A percentile compares a stretch with the other conserved stretches of the same genome.
Evolutionary conservation across 2,329 filamentous ascomycete genomes (phyloP).

Genomic region (Chaetomiaceae sp.): DNA sequence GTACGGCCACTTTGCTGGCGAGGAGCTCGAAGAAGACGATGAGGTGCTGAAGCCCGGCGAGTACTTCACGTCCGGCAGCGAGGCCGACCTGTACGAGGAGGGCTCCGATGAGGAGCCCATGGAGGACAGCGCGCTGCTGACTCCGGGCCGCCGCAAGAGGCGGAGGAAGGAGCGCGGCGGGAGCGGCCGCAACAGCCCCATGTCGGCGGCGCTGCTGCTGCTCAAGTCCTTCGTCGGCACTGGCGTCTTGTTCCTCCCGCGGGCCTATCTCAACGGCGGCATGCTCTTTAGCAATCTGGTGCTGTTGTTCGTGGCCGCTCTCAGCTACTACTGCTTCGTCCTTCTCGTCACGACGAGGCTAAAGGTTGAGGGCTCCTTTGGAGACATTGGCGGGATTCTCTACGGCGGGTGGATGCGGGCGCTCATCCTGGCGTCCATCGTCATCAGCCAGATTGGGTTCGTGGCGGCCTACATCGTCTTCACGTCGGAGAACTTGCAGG

Average conservation of each 20-base stretch:
- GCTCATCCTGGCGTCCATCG: constrained; percentile 84
- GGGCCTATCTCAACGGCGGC: constrained; percentile 90
- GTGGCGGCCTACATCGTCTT: constrained; percentile 96
- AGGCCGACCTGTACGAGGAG: constrained; percentile 55
- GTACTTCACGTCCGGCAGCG: constrained; percentile 78
- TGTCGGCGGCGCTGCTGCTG: constrained; percentile 74
- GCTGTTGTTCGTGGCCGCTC: constrained; percentile 71
- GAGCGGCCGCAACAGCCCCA: constrained; percentile 69
- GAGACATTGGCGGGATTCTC: constrained; percentile 87
- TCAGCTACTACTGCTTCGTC: constrained; percentile 98
- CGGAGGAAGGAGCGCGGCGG: constrained; percentile 69
- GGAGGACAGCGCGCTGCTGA: constrained; percentile 79
- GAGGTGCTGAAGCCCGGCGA: constrained; percentile 81
- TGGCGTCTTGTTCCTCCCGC: constrained; percentile 85
- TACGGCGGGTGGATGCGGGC: constrained; percentile 88
- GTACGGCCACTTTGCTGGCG: constrained; percentile 95
- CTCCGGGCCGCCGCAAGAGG: constrained; percentile 65
- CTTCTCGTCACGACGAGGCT: constrained; percentile 82
- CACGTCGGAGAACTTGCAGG: constrained; percentile 89
- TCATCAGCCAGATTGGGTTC: constrained; percentile 92
- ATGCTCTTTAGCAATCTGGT: constrained; percentile 96
- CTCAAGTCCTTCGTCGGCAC: constrained; percentile 98
- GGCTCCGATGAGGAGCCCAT: constrained; percentile 68
- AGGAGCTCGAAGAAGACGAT: constrained; percentile 94
- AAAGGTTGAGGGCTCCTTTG: constrained; percentile 87